Evolutionary conservation across 352 stramenopile genomes (phyloP), one percentile per base, ranked within the genome.

Genomic region (Phytopythium litorale): DNA sequence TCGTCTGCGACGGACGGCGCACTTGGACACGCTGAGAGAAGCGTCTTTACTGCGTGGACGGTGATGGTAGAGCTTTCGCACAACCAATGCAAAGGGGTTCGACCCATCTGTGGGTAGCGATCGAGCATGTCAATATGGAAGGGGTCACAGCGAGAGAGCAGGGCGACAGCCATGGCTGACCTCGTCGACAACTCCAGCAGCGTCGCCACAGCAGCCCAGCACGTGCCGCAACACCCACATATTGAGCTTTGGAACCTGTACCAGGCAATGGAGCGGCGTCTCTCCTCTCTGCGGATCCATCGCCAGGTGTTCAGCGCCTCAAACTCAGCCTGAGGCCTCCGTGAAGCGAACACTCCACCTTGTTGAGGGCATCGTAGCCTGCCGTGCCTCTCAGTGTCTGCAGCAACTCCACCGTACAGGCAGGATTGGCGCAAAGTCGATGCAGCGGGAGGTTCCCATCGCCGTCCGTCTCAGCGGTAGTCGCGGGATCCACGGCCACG

Each of bases 11-110:
- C 19, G 43, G 62, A 56, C 19, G 65, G 48, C 18, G 48, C 45
- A 23, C 67, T 57, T n/a, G 59, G 33, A 38, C 57, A 58, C 15
- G 64, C 56, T 16, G 59, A 28, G 4, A 91, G 53, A 11, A 86
- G 19, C 4, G 28, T 56, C 25, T 60, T 40, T 43, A 84, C 45
- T 3, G 78, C 37, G 7, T 51, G 37, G 8, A 62, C 56, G 12
- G 66, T 60, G 48, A 84, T 25, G 12, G 68, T 62, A 5, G 64
- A 53, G 15, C 46, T 52, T 15, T 85, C 79, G 38, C 79, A 88
- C 19, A 83, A 45, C 76, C 74, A 89, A 37, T 91, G 82, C 4
- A 91, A 52, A 32, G 81, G 62, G 33, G 68, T 83, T n/a, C 79
- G 71, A 18, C 71, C 71, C 18, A 72, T 67, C 78, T 87, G n/a